These are phyloP conservation scores for Magnusiomyces suaveolens DNA, from an alignment of 1,139 yeast species.

Conservation along the genomic window DNA sequence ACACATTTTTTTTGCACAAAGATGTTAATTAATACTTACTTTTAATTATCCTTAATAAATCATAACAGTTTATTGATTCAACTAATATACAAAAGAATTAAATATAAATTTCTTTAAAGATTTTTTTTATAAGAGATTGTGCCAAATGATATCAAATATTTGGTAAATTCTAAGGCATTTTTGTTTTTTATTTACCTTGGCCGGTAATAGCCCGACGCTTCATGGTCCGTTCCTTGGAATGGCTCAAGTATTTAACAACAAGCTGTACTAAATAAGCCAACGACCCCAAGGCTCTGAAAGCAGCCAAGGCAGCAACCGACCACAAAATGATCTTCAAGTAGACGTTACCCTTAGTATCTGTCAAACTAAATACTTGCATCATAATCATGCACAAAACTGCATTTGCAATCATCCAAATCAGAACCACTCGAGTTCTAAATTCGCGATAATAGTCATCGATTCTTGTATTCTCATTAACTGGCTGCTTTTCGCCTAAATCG, in stretches of 20 bases:
- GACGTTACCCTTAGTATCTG: constrained; percentile 54
- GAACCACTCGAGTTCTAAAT: constrained; percentile 88
- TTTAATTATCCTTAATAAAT: no score
- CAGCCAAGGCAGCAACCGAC: constrained; percentile 78
- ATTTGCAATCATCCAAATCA: constrained; percentile 79
- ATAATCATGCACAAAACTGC: constrained; percentile 74
- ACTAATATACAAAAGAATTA: no score
- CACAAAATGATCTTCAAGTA: constrained; percentile 79
- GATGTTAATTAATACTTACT: no score
- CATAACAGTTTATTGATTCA: no score
- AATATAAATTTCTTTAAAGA: no score
- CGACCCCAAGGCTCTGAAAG: constrained; percentile 73
- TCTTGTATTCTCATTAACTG: constrained; percentile 34
- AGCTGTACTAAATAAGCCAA: constrained; percentile 49
- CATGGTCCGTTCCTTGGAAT: constrained; percentile 23
- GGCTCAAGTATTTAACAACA: constrained; percentile 27
- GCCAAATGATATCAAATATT: no score
- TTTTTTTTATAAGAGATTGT: no score
- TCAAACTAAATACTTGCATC: constrained; percentile 67
- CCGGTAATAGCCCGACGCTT: constrained; percentile 22
- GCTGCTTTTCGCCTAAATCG: constrained; percentile 16
- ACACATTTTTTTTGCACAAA: no score
- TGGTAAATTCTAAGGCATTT: neutral
- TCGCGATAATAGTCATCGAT: constrained; percentile 91
- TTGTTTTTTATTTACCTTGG: neutral